Base-by-base conservation (phyloP, 1,284 basidiomycete genomes). In the Volvariella surrecta region DNA sequence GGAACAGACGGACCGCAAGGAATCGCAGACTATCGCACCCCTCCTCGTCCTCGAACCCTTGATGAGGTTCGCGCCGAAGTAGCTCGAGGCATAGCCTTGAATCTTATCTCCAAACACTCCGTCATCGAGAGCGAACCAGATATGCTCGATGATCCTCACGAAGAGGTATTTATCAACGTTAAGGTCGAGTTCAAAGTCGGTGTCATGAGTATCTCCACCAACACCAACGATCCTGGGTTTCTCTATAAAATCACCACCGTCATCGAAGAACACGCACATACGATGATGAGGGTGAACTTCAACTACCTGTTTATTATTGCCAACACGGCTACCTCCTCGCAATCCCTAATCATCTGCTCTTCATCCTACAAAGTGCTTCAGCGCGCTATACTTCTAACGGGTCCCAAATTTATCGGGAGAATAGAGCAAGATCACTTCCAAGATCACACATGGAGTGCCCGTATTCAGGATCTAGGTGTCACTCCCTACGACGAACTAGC, bases 401-500 rank as follows among this genome's bases (percentile, higher is more conserved):
- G 62, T 45, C 70, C 79, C 28, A 85, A 85, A 57, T 79, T 87
- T 53, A 61, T 81, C 17, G 75, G 73, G 2, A 69, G 82, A 15
- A 60, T 84, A 32, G 56, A 61, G 30, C 54, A 58, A 11, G 64
- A 64, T 32, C 59, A 56, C 17, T 45, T 48, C 16, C 58, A 63
- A n/a, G 55, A 52, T 22, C 62, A 59, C 19, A 54, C 62, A 31
- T 74, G 75, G 63, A 54, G 73, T 4, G 71, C 69, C 2, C 58
- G 65, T 22, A 68, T 82, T 17, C 63, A 68, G 8, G 71, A 76
- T 42, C 57, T 81, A 18, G 75, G 71, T 8, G 60, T 59, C 4
- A 67, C 70, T 0, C 60, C 70, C 1, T 79, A 75, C 53, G 82
- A 85, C 53, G 71, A 72, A 41, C 64, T 66, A 3, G 77, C 82